Conservation (phyloP, 495 filamentous ascomycete genomes). For the Aspergillus bridgeri region DNA sequence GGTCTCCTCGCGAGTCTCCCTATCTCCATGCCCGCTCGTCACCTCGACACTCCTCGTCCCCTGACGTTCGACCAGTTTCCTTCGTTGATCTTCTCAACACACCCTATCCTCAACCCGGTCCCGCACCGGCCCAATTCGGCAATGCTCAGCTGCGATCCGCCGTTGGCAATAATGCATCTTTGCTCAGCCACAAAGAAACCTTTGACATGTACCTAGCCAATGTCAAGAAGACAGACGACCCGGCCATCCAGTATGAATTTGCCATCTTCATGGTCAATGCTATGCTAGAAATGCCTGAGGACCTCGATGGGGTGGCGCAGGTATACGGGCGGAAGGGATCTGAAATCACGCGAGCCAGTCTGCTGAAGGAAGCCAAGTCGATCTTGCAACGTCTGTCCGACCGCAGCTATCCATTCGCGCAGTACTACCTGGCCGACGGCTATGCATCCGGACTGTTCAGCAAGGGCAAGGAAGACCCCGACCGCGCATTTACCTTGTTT, state of each 20-base stretch:
- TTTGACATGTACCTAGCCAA: constrained; percentile 96
- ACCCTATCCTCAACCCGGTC: constrained; percentile 82
- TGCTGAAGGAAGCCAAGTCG: constrained; percentile 81
- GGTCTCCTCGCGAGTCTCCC: constrained; percentile 49
- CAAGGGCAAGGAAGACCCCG: constrained; percentile 87
- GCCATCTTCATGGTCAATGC: constrained; percentile 88
- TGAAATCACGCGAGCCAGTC: constrained; percentile 54
- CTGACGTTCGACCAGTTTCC: constrained; percentile 73
- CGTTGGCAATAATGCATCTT: constrained; percentile 84
- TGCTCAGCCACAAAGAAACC: constrained; percentile 85
- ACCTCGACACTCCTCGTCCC: constrained; percentile 60
- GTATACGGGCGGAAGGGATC: constrained; percentile 30
- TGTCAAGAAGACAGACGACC: constrained; percentile 92
- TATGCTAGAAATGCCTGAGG: constrained; percentile 60
- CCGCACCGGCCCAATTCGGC: constrained; percentile 64
- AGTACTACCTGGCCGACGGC: constrained; percentile 95
- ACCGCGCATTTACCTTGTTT: constrained; percentile 87
- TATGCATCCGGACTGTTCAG: constrained; percentile 92
- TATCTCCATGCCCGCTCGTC: constrained; percentile 51
- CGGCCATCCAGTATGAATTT: constrained; percentile 87
- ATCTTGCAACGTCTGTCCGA: constrained; percentile 85
- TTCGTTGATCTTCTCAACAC: constrained; percentile 86
- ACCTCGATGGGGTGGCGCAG: constrained; percentile 36
- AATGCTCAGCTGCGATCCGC: constrained; percentile 68
- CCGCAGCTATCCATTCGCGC: constrained; percentile 88